These are phyloP conservation scores for Cladosporium cucumerinum DNA, from an alignment of 2,329 filamentous ascomycete genomes.

Conservation along the genomic window DNA sequence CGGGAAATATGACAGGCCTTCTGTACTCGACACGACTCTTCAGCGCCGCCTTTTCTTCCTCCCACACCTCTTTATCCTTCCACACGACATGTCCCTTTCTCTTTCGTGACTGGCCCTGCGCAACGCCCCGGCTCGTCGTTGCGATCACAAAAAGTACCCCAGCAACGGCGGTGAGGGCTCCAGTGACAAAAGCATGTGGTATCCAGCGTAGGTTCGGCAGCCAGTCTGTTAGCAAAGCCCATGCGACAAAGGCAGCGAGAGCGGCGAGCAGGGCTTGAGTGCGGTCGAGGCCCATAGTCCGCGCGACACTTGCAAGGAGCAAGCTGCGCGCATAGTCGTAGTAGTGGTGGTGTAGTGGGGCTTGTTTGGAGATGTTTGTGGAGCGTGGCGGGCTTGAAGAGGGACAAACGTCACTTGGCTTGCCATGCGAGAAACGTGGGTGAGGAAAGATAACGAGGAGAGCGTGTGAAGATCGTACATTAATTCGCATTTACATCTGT, in stretches of 20 bases:
- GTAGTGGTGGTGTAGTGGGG: not conserved
- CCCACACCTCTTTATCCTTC: constrained; percentile 56
- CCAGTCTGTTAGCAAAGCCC: constrained; percentile 82
- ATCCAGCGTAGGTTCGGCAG: constrained; percentile 78
- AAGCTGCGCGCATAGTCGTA: constrained; percentile 16
- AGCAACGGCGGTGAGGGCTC: constrained; percentile 55
- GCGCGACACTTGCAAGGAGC: constrained; percentile 19
- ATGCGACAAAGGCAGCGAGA: constrained; percentile 73
- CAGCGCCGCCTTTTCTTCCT: constrained; percentile 64
- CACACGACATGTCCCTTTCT: constrained; percentile 3
- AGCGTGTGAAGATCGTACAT: not conserved
- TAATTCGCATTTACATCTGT: not conserved
- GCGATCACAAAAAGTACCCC: constrained; percentile 58
- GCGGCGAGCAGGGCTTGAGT: constrained; percentile 68
- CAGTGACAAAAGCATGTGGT: constrained; percentile 76
- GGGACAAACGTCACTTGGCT: not conserved
- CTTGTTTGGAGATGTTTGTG: not conserved
- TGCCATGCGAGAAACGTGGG: not conserved
- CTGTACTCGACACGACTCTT: constrained; percentile 65
- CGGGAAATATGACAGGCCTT: constrained; percentile 67
- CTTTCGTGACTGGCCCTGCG: not conserved
- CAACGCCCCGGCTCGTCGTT: constrained; percentile 56
- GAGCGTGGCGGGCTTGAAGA: constrained; percentile 9
- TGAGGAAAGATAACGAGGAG: not conserved
- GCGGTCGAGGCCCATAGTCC: constrained; percentile 63